phyloP scores from a whole-genome alignment of 352 stramenopile genomes.

The Pythium grandisporangium region DNA sequence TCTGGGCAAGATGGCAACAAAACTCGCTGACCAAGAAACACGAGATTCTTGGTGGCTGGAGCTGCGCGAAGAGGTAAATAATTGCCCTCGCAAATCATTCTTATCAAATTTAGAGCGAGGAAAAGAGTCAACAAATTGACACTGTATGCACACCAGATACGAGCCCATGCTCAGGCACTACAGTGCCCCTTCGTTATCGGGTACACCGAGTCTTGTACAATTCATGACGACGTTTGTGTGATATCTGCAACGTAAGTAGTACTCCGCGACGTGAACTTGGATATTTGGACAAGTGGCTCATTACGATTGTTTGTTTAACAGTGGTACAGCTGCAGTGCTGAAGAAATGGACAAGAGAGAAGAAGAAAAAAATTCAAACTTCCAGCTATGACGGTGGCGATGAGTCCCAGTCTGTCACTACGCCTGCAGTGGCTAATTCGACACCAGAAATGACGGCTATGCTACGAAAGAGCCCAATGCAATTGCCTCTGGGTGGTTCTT shows the following conservation, averaged over 20 bases:
- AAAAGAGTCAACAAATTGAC: too few relatives aligned
- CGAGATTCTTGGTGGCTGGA: constrained; percentile 98
- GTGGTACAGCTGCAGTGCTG: constrained; percentile 67
- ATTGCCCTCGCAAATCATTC: too few relatives aligned
- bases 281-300: not conserved
- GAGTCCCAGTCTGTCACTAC: constrained; percentile 19
- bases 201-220: constrained; percentile 94
- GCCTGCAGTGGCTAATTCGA: too few relatives aligned
- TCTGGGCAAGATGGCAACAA: constrained; percentile 88
- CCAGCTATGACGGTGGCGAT: constrained; percentile 27
- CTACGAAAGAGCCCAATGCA: constrained; percentile 45
- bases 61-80: constrained; percentile 88
- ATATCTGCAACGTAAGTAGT: constrained; percentile 89
- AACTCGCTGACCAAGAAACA: constrained; percentile 95
- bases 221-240: constrained; percentile 96
- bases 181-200: constrained; percentile 95
- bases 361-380: constrained; percentile 17
- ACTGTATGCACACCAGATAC: too few relatives aligned
- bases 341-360: constrained; percentile 54
- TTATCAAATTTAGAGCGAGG: too few relatives aligned
- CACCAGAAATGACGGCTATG: constrained; percentile 26
- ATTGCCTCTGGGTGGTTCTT: constrained; percentile 19
- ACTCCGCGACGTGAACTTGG: not conserved
- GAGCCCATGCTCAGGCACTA: constrained; percentile 92
- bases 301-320: constrained; percentile 5